Percentiles rank a stretch among this genome's conserved stretches.
Conservation (phyloP, 2,329 filamentous ascomycete genomes). For the Diaporthe helianthi region DNA sequence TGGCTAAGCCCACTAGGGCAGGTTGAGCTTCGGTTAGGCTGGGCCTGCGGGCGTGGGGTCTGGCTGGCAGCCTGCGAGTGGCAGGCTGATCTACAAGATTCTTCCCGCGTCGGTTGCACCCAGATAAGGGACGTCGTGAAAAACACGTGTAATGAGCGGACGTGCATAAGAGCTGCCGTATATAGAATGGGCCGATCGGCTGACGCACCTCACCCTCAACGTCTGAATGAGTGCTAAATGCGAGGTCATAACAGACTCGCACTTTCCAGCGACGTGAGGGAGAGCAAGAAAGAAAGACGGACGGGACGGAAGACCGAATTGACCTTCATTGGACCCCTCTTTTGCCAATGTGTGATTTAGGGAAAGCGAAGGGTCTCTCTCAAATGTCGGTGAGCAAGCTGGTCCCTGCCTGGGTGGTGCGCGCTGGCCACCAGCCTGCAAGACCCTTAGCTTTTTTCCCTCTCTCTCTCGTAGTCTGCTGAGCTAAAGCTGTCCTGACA, state of each 20-base stretch:
- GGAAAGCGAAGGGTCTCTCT: constrained; percentile 21
- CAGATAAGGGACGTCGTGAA: constrained; percentile 15
- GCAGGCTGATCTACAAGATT: too few relatives aligned
- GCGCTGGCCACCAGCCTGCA: constrained; percentile 3
- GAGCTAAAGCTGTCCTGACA: not conserved
- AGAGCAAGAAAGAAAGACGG: not conserved
- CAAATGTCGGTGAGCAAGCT: constrained; percentile 35
- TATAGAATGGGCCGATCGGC: constrained; percentile 7
- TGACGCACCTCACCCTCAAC: not conserved
- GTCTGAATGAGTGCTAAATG: not conserved
- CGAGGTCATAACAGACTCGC: not conserved
- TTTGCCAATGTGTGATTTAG: constrained; percentile 18
- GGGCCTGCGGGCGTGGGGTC: not conserved
- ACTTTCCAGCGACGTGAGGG: not conserved
- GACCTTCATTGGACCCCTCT: constrained; percentile 17
- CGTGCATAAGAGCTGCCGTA: constrained; percentile 30
- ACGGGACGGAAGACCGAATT: not conserved
- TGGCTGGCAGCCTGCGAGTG: not conserved
- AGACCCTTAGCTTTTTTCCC: not conserved
- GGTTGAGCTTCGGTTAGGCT: constrained; percentile 23
- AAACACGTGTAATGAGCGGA: constrained; percentile 34
- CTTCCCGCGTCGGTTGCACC: not conserved
- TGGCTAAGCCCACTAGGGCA: constrained; percentile 33
- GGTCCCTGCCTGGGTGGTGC: constrained; percentile 10
- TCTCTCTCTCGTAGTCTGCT: not conserved